These are phyloP conservation scores for Orbilia quercus DNA, from an alignment of 2,329 filamentous ascomycete species.

Conservation along the genomic window DNA sequence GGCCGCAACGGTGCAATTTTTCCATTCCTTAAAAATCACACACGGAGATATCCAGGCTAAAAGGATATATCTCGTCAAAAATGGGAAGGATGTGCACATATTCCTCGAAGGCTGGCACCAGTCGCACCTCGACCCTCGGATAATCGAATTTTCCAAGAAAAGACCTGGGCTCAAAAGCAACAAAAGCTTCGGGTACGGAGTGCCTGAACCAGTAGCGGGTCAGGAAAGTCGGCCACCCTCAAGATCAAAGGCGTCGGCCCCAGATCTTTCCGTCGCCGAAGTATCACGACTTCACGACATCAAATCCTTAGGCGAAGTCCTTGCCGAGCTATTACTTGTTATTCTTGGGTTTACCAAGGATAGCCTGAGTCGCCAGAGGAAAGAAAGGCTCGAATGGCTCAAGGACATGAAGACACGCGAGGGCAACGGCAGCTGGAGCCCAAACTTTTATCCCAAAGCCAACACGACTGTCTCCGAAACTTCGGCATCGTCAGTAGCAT, in stretches of 20 bases:
- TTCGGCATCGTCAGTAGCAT: slow-evolving; percentile 34
- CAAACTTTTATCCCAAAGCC: slow-evolving; percentile 37
- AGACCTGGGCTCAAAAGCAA: slow-evolving; percentile 40
- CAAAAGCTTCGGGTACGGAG: slow-evolving; percentile 49
- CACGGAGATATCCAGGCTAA: slow-evolving; percentile 45
- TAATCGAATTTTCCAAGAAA: slow-evolving; percentile 38
- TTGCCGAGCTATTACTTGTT: slow-evolving; percentile 36
- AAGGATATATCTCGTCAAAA: slow-evolving; percentile 34
- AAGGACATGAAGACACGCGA: slow-evolving; percentile 51
- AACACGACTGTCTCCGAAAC: slow-evolving; percentile 42
- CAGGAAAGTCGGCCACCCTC: slow-evolving; percentile 36
- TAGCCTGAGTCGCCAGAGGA: slow-evolving; percentile 41
- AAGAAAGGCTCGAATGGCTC: slow-evolving; percentile 46
- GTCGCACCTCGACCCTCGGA: slow-evolving; percentile 32
- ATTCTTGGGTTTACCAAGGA: slow-evolving; percentile 47
- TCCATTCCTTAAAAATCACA: slow-evolving; percentile 47
- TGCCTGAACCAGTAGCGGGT: slow-evolving; percentile 20
- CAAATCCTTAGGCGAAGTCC: slow-evolving; percentile 45
- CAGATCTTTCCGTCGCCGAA: slow-evolving; percentile 34
- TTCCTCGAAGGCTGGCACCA: slow-evolving; percentile 48
- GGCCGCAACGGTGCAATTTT: slow-evolving; percentile 41
- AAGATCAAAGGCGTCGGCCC: slow-evolving; percentile 23
- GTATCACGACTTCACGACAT: slow-evolving; percentile 36
- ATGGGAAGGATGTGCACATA: slow-evolving; percentile 40
- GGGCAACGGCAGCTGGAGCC: slow-evolving; percentile 48